These are phyloP conservation scores for Lagenidium giganteum DNA, from an alignment of 352 stramenopile species.

Conservation along the genomic window DNA sequence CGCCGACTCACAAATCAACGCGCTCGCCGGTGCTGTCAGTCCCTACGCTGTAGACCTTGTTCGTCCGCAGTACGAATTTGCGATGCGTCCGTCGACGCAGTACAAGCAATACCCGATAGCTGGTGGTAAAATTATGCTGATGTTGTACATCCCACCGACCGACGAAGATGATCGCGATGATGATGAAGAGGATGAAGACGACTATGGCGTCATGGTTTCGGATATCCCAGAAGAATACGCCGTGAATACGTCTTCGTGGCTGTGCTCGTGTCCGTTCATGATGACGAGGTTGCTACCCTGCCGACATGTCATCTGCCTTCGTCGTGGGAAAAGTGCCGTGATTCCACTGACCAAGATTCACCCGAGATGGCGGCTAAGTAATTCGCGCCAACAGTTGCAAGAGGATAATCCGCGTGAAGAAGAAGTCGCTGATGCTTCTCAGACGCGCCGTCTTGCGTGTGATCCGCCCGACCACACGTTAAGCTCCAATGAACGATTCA, in stretches of 20 bases:
- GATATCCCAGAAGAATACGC: slow-evolving; percentile 3
- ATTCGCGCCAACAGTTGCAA: too few species aligned
- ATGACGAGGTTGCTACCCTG: slow-evolving; percentile 1
- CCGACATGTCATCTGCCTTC: slow-evolving; percentile 2
- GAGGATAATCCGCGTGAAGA: too few species aligned
- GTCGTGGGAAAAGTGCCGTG: background rate
- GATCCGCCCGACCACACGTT: too few species aligned
- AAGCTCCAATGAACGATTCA: too few species aligned
- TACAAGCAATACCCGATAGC: too few species aligned
- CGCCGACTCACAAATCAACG: background rate
- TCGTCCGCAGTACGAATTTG: slow-evolving; percentile 2
- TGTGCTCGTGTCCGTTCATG: slow-evolving; percentile 3
- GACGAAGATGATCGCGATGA: background rate
- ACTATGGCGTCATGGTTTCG: background rate
- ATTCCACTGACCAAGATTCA: slow-evolving; percentile 3
- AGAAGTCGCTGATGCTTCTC: too few species aligned
- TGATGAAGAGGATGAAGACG: background rate
- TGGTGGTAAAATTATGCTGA: too few species aligned
- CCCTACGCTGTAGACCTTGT: slow-evolving; percentile 1
- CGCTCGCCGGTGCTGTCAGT: background rate
- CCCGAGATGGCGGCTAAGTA: slow-evolving; percentile 3
- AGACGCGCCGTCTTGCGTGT: too few species aligned
- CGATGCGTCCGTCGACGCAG: slow-evolving; percentile 1
- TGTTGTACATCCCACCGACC: too few species aligned
- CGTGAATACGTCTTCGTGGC: slow-evolving; percentile 1